A percentile compares a stretch with the other conserved stretches of the same genome.
Evolutionary conservation across 306 rosid genomes (phyloP).

Genomic region (apple (Malus domestica)): DNA sequence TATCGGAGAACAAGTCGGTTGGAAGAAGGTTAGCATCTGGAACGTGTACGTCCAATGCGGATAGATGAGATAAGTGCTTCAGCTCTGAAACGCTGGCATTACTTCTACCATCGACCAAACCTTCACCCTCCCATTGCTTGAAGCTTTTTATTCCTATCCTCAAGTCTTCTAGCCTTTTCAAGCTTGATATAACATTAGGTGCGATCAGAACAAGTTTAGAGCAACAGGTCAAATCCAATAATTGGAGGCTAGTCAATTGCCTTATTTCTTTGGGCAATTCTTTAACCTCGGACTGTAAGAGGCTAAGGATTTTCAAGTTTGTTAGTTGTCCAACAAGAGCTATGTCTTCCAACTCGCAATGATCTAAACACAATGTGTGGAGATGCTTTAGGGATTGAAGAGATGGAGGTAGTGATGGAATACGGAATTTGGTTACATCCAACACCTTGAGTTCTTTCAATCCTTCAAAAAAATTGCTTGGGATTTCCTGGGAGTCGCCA

Average conservation of each 20-base stretch:
- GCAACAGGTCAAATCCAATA: constrained; percentile 6
- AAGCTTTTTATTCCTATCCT: neutral
- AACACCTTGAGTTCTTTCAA: constrained; percentile 12
- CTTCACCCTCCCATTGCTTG: constrained; percentile 3
- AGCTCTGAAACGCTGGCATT: constrained; percentile 15
- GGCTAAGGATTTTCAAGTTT: constrained; percentile 3
- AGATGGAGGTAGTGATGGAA: constrained; percentile 11
- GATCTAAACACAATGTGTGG: neutral
- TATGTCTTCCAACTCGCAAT: neutral
- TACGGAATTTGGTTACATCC: neutral
- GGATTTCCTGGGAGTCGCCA: neutral
- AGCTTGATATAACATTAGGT: neutral
- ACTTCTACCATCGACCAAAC: neutral
- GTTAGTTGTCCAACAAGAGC: constrained; percentile 9
- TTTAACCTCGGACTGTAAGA: fast-evolving
- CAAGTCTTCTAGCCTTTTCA: constrained; percentile 10
- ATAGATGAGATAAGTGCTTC: neutral
- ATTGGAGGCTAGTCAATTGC: neutral
- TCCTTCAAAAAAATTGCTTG: constrained; percentile 4
- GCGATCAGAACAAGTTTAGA: neutral
- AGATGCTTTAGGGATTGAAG: constrained; percentile 4
- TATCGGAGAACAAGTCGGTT: neutral
- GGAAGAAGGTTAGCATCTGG: neutral
- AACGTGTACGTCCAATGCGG: neutral
- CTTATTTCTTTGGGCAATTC: neutral